Evolutionary conservation across 2,329 filamentous ascomycete genomes (phyloP).

Genomic region (Leptographium flavum): DNA sequence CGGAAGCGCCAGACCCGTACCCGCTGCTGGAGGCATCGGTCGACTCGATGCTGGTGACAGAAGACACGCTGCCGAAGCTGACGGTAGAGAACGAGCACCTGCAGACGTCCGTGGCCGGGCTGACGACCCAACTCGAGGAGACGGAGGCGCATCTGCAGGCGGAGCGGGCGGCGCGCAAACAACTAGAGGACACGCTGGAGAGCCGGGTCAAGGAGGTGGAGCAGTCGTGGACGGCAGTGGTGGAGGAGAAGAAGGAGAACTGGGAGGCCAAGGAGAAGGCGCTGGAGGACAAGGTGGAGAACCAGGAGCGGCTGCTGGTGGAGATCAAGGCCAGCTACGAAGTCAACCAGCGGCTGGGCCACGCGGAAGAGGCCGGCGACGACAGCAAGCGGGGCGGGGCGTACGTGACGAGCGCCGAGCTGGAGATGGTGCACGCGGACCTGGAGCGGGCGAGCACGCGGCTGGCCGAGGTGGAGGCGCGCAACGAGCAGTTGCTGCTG

Average conservation of each 20-base stretch:
- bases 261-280: conserved; percentile 86
- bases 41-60: conserved; percentile 79
- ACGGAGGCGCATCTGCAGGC: conserved; percentile 67
- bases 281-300: conserved; percentile 86
- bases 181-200: conserved; percentile 65
- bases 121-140: conserved; percentile 72
- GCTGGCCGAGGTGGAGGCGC: conserved; percentile 78
- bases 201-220: conserved; percentile 78
- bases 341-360: conserved; percentile 78
- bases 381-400: conserved; percentile 21
- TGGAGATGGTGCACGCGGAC: conserved; percentile 87
- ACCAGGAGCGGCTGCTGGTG: conserved; percentile 78
- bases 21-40: conserved; percentile 92
- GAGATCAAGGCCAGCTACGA: conserved; percentile 97
- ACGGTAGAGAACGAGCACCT: conserved; percentile 78
- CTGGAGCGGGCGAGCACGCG: conserved; percentile 78
- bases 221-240: conserved; percentile 72
- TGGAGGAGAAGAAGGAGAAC: conserved; percentile 90
- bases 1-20: conserved; percentile 92
- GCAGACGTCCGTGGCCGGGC: conserved; percentile 59
- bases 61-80: conserved; percentile 83
- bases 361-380: conserved; percentile 33
- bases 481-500: conserved; percentile 83
- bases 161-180: conserved; percentile 58
- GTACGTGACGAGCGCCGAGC: conserved; percentile 70